phyloP scores from a whole-genome alignment of 2,329 filamentous ascomycete species.

The Penicillium psychrosexuale region DNA sequence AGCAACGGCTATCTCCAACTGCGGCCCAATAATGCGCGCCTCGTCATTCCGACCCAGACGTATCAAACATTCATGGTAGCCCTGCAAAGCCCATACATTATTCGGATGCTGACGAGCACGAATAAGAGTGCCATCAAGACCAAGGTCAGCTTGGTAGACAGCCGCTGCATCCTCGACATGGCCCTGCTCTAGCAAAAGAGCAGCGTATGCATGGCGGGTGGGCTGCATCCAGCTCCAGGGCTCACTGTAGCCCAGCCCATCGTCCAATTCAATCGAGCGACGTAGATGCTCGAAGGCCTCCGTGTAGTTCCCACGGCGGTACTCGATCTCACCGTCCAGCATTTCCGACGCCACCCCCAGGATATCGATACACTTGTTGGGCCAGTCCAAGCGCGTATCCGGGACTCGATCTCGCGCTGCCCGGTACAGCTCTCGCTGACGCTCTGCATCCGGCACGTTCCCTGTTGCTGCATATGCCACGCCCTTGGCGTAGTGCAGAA shows the following conservation, averaged over 20 bases:
- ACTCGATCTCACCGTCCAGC: constrained; percentile 71
- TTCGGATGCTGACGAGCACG: constrained; percentile 65
- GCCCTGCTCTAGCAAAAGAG: constrained; percentile 65
- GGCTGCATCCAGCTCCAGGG: constrained; percentile 82
- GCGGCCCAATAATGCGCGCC: constrained; percentile 48
- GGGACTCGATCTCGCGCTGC: constrained; percentile 54
- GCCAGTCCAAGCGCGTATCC: constrained; percentile 62
- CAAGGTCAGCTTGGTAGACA: constrained; percentile 62
- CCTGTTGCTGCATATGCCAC: constrained; percentile 63
- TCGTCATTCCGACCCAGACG: constrained; percentile 52
- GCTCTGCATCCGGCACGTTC: constrained; percentile 53
- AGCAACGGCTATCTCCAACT: constrained; percentile 53
- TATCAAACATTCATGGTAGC: constrained; percentile 66
- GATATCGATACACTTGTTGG: constrained; percentile 63
- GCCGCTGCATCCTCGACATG: constrained; percentile 54
- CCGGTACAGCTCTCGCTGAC: constrained; percentile 52
- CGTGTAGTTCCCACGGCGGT: constrained; percentile 59
- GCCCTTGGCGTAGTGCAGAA: constrained; percentile 65
- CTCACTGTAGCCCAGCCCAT: constrained; percentile 66
- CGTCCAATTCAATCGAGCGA: constrained; percentile 58
- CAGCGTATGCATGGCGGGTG: constrained; percentile 66
- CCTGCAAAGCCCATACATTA: constrained; percentile 74
- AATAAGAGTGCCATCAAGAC: constrained; percentile 58
- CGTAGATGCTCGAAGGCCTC: constrained; percentile 59
- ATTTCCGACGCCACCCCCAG: constrained; percentile 61